Evolutionary conservation across 2,329 filamentous ascomycete species (phyloP), one percentile per base, ranked within the genome.

Genomic region (Metarhizium guizhouense): DNA sequence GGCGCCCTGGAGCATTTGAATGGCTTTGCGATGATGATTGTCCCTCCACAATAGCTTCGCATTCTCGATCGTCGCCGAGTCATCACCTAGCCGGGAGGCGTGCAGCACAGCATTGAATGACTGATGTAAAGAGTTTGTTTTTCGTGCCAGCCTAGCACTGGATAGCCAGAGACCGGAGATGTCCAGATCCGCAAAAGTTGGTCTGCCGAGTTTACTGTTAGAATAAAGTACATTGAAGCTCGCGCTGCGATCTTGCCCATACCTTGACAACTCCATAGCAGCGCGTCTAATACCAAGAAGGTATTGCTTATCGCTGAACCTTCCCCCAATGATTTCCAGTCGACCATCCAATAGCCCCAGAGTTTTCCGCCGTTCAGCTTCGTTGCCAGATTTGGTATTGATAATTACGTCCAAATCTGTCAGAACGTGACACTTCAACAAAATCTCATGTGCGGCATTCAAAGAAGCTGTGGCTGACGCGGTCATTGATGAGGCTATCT

Each of bases 81-180:
- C 85, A 62, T 96, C 90, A 20, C 90, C 89, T 11, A 96, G 80
- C 58, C 87, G 83, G 25, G 88, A 87, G 11, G 95, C 94, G 70
- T 94, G 90, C 2, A 97, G 79, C 29, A 97, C 90, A 14, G 93
- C 91, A 67, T 95, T 94, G 74, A 96, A 96, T 1, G 94, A 95
- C 62, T 93, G 91, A 54, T 90, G 86, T 54, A 86, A 86, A 16
- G 88, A 87, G 58, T 88, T 88, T 7, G 87, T 83, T 72, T 97
- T 96, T 56, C 94, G 83, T 18, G 93, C 91, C 34, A 99, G 79
- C 59, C 87, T 84, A 47, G 93, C 90, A 62, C 87, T 95, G 2
- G 85, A 84, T 2, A 97, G 75, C 93, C 93, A 99, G 10, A 90
- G 78, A 0, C 86, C 82, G 3, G 92, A 93, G 60, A 95, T 84